Evolutionary conservation across 208 protist species (phyloP).

Genomic region (Entamoeba dispar): DNA sequence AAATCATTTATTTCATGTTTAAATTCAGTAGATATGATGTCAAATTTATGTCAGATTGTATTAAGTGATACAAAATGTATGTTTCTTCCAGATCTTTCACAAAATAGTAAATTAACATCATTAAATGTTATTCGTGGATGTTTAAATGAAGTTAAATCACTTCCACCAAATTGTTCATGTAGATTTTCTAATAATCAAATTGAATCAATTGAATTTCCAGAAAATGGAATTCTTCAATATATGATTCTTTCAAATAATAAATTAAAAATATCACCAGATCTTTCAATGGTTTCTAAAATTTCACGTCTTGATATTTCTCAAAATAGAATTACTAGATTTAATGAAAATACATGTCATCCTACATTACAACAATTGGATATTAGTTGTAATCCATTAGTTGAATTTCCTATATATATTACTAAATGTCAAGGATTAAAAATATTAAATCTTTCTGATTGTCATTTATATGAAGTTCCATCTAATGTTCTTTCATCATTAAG

Average conservation of each 20-base stretch:
- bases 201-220: not conserved
- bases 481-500: not conserved
- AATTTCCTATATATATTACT: not conserved
- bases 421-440: not conserved
- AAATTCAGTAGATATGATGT: not conserved
- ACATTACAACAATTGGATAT: not conserved
- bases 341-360: not conserved
- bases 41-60: not conserved
- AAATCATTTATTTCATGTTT: not conserved
- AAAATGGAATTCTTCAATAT: not conserved
- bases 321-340: not conserved
- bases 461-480: not conserved
- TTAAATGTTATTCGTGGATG: not conserved
- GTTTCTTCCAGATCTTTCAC: not conserved
- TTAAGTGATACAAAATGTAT: not conserved
- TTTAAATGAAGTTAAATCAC: not conserved
- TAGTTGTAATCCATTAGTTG: not conserved
- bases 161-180: not conserved
- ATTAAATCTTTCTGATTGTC: not conserved
- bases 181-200: not conserved
- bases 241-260: not conserved
- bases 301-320: not conserved
- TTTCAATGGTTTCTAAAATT: not conserved
- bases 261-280: not conserved
- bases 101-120: not conserved